A percentile compares a stretch with the other conserved stretches of the same genome.
phyloP scores from a whole-genome alignment of 1,139 yeast species.

The Scheffersomyces illinoinensis region DNA sequence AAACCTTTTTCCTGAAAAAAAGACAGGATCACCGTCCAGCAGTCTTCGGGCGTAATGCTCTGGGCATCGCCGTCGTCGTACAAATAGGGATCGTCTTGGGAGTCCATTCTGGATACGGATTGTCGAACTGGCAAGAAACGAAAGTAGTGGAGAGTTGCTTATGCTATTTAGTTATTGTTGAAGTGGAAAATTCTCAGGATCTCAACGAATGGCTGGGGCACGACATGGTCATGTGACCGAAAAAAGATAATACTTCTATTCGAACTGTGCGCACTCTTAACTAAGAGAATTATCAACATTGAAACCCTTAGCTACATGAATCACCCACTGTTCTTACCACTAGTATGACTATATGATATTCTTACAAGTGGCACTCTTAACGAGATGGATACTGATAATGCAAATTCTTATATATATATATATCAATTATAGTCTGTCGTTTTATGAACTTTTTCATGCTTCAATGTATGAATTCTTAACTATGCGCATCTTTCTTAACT shows the following conservation, averaged over 20 bases:
- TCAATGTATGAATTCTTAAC: neutral
- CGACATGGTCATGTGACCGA: neutral
- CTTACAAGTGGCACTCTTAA: too few species aligned
- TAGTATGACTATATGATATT: too few species aligned
- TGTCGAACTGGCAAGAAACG: neutral
- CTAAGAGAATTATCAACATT: too few species aligned
- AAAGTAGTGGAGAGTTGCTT: neutral
- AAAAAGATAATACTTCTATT: neutral
- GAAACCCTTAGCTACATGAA: too few species aligned
- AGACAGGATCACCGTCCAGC: constrained; percentile 97
- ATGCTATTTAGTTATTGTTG: neutral
- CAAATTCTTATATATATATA: too few species aligned
- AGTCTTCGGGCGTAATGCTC: constrained; percentile 94
- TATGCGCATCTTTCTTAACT: neutral
- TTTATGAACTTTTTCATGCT: neutral
- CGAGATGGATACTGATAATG: too few species aligned
- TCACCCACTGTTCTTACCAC: too few species aligned
- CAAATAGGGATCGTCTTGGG: constrained; percentile 58
- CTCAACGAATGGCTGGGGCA: neutral
- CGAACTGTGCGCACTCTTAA: neutral
- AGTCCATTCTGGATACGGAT: neutral
- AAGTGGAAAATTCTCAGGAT: neutral
- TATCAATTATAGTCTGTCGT: too few species aligned
- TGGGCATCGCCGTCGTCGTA: constrained; percentile 63
- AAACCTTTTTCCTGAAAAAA: constrained; percentile 96